Evolutionary conservation across 495 filamentous ascomycete genomes (phyloP).

Genomic region (Cladorrhinum samala): DNA sequence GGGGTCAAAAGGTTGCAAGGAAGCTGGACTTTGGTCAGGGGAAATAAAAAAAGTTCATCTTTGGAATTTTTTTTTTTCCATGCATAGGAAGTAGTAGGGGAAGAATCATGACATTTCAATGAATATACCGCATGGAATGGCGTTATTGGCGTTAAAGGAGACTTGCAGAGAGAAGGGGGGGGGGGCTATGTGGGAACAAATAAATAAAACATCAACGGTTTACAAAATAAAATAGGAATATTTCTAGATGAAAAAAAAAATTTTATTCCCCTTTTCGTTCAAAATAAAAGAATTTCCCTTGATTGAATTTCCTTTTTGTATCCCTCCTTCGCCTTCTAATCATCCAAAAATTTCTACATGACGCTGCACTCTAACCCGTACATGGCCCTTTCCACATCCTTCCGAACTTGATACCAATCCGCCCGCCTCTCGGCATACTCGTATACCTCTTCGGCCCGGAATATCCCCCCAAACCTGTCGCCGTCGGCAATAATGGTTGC

Average conservation of each 20-base stretch:
- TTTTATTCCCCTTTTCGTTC: too few relatives aligned
- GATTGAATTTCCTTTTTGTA: too few relatives aligned
- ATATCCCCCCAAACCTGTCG: conserved; percentile 84
- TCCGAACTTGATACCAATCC: conserved; percentile 87
- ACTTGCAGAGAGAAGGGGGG: too few relatives aligned
- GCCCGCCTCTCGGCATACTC: conserved; percentile 92
- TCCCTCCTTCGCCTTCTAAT: background rate
- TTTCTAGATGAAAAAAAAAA: too few relatives aligned
- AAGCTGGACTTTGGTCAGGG: conserved; percentile 74
- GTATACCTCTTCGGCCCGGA: conserved; percentile 92
- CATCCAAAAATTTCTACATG: conserved; percentile 55
- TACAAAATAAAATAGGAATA: background rate
- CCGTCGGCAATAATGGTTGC: conserved; percentile 90
- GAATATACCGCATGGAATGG: background rate
- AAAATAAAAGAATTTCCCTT: too few relatives aligned
- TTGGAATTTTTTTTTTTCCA: too few relatives aligned
- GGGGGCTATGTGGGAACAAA: too few relatives aligned
- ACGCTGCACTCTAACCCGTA: conserved; percentile 86
- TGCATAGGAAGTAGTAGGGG: too few relatives aligned
- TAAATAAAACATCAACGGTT: too few relatives aligned
- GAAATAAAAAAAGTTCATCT: too few relatives aligned
- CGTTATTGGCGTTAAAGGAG: background rate
- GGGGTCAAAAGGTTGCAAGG: conserved; percentile 67
- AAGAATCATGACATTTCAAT: too few relatives aligned
- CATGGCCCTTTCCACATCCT: conserved; percentile 91